phyloP scores from a whole-genome alignment of 1,139 yeast genomes.

The Scheffersomyces parashehatae region DNA sequence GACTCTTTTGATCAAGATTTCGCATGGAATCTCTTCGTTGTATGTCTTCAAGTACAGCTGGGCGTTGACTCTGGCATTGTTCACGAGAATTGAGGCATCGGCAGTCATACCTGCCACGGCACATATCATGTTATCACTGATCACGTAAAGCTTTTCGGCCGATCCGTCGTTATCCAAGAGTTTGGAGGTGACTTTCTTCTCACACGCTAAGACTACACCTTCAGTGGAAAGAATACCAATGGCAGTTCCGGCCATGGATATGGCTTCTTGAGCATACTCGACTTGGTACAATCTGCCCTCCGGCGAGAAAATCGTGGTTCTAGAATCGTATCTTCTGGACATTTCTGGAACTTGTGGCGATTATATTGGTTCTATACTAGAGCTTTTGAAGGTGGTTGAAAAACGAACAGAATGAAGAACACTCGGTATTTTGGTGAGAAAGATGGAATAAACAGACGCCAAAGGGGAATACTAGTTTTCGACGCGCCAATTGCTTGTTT shows the following conservation, averaged over 20 bases:
- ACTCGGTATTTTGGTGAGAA: too few species aligned
- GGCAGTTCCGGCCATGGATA: slow-evolving; percentile 97
- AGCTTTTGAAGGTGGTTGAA: too few species aligned
- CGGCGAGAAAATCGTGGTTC: slow-evolving; percentile 98
- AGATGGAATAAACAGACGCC: too few species aligned
- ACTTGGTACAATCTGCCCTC: slow-evolving; percentile 96
- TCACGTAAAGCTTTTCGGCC: slow-evolving; percentile 86
- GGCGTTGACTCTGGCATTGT: slow-evolving; percentile 82
- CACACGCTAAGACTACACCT: slow-evolving; percentile 96
- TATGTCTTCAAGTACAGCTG: slow-evolving; percentile 83
- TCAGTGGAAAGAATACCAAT: slow-evolving; percentile 89
- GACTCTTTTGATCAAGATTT: slow-evolving; percentile 79
- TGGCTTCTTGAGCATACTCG: slow-evolving; percentile 96
- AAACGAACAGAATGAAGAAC: too few species aligned
- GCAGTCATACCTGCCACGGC: slow-evolving; percentile 99
- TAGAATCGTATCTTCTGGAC: slow-evolving; percentile 76
- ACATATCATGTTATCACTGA: slow-evolving; percentile 78
- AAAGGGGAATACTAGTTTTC: too few species aligned
- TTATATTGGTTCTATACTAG: too few species aligned
- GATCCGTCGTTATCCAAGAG: slow-evolving; percentile 90
- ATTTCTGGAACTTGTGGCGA: slow-evolving; percentile 15
- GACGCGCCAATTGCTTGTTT: too few species aligned
- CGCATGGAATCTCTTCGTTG: slow-evolving; percentile 91
- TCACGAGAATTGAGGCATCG: slow-evolving; percentile 90
- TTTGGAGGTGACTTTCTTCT: slow-evolving; percentile 89